Conservation (phyloP, 345 rosid species). For the Durio zibethinus region DNA sequence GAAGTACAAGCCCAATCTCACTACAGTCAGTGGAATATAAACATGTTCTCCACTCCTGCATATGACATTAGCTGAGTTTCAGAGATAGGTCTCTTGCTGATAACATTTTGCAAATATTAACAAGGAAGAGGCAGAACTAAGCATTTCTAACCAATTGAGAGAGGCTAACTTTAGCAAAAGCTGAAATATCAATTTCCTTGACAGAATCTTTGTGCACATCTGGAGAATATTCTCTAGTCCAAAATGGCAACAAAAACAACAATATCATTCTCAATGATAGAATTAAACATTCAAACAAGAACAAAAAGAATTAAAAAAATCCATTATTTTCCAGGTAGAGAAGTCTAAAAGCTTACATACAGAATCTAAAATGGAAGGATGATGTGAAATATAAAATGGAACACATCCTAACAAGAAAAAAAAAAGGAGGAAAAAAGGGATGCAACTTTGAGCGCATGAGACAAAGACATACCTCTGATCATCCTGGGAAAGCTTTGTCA, state of each 20-base stretch:
- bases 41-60: slow-evolving; percentile 75
- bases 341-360: slow-evolving; percentile 2
- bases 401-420: not conserved
- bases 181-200: slow-evolving; percentile 42
- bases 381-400: not conserved
- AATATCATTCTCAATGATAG: slow-evolving; percentile 15
- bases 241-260: slow-evolving; percentile 24
- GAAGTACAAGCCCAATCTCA: slow-evolving; percentile 74
- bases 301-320: not conserved
- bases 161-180: slow-evolving; percentile 47
- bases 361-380: not conserved
- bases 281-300: slow-evolving; percentile 15
- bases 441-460: slow-evolving; percentile 3
- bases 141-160: slow-evolving; percentile 58
- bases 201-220: slow-evolving; percentile 44
- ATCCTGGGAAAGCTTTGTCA: slow-evolving; percentile 59
- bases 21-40: slow-evolving; percentile 83
- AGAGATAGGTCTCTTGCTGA: slow-evolving; percentile 6
- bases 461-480: slow-evolving; percentile 56
- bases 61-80: slow-evolving; percentile 20
- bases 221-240: slow-evolving; percentile 58
- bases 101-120: not conserved
- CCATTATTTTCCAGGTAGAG: not conserved
- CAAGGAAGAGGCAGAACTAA: slow-evolving; percentile 15
- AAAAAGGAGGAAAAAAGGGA: not conserved